Conservation (phyloP, 345 rosid species). For the Citrus hindsii region DNA sequence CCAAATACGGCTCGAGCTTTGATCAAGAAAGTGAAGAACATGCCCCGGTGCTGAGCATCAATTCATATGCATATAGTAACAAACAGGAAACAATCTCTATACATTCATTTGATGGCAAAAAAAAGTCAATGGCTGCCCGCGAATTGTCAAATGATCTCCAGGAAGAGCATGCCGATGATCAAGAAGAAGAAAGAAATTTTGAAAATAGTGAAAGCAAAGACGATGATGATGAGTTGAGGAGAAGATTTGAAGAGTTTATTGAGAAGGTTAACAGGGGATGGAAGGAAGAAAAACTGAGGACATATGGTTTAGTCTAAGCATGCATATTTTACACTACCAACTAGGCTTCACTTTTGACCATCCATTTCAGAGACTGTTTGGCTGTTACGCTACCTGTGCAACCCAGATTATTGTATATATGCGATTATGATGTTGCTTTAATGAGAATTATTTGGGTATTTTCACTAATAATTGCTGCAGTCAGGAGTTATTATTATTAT, state of each 20-base stretch:
- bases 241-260: constrained; percentile 62
- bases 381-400: background rate
- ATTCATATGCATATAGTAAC: background rate
- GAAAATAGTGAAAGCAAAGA: constrained; percentile 1
- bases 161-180: background rate
- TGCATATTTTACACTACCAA: background rate
- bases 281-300: constrained; percentile 40
- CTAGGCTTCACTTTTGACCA: constrained; percentile 1
- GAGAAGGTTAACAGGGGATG: constrained; percentile 51
- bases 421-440: background rate
- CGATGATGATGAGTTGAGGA: constrained; percentile 40
- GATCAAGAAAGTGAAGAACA: constrained; percentile 9
- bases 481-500: background rate
- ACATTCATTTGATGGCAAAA: background rate
- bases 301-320: background rate
- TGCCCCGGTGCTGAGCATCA: background rate
- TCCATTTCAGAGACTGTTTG: background rate
- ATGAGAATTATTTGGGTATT: background rate
- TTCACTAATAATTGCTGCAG: background rate
- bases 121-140: background rate
- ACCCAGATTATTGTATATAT: background rate
- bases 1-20: constrained; percentile 21
- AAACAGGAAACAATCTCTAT: background rate
- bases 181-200: background rate
- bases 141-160: background rate